Conservation (phyloP, 1,139 yeast genomes). For the Blastobotrys serpentis region DNA sequence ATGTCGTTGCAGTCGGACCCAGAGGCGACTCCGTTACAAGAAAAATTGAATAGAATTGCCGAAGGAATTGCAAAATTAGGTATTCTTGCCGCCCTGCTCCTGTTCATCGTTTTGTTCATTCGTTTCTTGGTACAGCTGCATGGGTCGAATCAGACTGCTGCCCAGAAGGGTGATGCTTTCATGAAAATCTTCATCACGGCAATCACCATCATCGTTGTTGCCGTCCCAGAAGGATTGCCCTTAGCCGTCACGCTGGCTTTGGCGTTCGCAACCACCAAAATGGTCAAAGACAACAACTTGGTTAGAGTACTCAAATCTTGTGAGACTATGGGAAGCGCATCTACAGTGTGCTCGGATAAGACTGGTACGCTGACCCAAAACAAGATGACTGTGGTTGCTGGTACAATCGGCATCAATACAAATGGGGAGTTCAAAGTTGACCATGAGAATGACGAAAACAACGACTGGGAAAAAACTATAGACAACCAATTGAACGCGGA, state of each 20-base stretch:
- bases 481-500: slow-evolving; percentile 34
- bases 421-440: slow-evolving; percentile 40
- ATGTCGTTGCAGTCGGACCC: slow-evolving; percentile 68
- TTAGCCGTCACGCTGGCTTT: slow-evolving; percentile 93
- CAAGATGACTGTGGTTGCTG: slow-evolving; percentile 83
- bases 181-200: slow-evolving; percentile 86
- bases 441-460: slow-evolving; percentile 16
- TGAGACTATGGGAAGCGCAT: slow-evolving; percentile 99
- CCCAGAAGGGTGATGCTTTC: slow-evolving; percentile 82
- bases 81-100: slow-evolving; percentile 71
- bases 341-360: slow-evolving; percentile 94
- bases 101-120: slow-evolving; percentile 75
- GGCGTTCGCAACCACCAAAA: slow-evolving; percentile 96
- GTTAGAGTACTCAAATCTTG: slow-evolving; percentile 93
- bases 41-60: slow-evolving; percentile 75
- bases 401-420: slow-evolving; percentile 52
- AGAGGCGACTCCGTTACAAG: slow-evolving; percentile 88
- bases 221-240: slow-evolving; percentile 98
- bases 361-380: slow-evolving; percentile 96
- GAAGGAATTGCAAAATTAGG: slow-evolving; percentile 95
- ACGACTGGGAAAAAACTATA: slow-evolving; percentile 38
- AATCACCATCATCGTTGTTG: slow-evolving; percentile 90
- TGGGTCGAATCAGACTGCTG: slow-evolving; percentile 49
- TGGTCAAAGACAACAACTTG: slow-evolving; percentile 94
- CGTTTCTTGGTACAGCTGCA: slow-evolving; percentile 71